These are phyloP conservation scores for Melanogaster broomeanus DNA, from an alignment of 768 basidiomycete genomes.

Conservation along the genomic window DNA sequence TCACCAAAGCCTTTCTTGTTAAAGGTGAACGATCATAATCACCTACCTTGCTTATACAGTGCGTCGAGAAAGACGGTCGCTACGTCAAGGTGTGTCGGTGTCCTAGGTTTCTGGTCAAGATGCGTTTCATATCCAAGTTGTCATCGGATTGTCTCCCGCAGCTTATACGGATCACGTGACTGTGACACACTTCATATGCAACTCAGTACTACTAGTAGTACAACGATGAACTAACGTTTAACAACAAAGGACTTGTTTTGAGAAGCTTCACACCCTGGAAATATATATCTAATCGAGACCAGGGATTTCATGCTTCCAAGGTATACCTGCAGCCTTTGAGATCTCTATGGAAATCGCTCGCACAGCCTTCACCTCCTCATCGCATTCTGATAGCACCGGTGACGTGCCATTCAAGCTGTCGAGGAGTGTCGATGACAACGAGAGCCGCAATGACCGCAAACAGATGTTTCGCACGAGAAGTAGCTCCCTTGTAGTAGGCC, in stretches of 20 bases:
- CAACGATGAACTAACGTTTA: not conserved
- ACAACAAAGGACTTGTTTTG: no score
- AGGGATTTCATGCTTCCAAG: constrained; percentile 56
- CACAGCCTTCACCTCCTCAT: constrained; percentile 53
- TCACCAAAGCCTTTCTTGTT: not conserved
- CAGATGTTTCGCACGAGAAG: constrained; percentile 54
- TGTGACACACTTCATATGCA: not conserved
- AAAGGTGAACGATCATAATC: not conserved
- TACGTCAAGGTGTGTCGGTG: not conserved
- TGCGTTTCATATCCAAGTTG: not conserved
- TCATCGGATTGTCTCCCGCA: not conserved
- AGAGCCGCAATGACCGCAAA: constrained; percentile 63
- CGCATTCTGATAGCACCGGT: constrained; percentile 56
- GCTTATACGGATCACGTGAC: constrained; percentile 16
- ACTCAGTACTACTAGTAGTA: not conserved
- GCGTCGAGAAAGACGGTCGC: not conserved
- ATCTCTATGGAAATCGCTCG: constrained; percentile 56
- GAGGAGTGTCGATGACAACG: constrained; percentile 61
- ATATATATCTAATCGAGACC: constrained; percentile 20
- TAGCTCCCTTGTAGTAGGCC: constrained; percentile 45
- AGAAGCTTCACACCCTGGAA: not conserved
- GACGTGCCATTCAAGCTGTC: constrained; percentile 68
- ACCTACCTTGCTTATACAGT: not conserved
- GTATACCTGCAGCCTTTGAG: constrained; percentile 46
- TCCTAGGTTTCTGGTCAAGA: not conserved